phyloP scores from a whole-genome alignment of 257 asterid species.

The Buddleja alternifolia region DNA sequence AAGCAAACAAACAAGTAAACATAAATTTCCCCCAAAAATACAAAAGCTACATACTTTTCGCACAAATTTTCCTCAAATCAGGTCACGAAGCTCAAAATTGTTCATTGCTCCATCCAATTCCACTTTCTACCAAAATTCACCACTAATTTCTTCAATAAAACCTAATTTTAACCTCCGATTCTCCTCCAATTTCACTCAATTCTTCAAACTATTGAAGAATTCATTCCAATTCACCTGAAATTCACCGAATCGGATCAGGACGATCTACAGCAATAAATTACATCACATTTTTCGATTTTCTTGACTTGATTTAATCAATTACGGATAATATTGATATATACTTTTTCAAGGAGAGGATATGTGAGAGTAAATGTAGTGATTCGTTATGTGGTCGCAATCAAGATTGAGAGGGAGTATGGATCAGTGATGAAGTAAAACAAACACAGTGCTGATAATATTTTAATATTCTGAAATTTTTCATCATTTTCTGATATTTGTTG shows the following conservation, averaged over 20 bases:
- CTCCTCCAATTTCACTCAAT: constrained; percentile 23
- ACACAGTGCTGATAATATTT: constrained; percentile 20
- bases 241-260: constrained; percentile 33
- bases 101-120: constrained; percentile 31
- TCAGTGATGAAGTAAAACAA: constrained; percentile 35
- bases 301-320: constrained; percentile 27
- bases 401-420: constrained; percentile 14
- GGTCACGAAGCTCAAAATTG: constrained; percentile 26
- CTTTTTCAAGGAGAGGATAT: constrained; percentile 14
- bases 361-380: constrained; percentile 32
- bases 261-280: constrained; percentile 39
- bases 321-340: constrained; percentile 32
- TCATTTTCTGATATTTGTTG: too few species aligned
- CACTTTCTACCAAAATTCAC: constrained; percentile 7
- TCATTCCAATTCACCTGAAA: constrained; percentile 26
- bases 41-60: constrained; percentile 16
- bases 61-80: constrained; percentile 35
- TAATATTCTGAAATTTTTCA: background rate
- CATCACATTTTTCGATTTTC: constrained; percentile 27
- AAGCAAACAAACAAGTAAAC: constrained; percentile 21
- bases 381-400: constrained; percentile 44
- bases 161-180: constrained; percentile 29
- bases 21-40: background rate
- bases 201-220: background rate
- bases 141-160: constrained; percentile 26